phyloP scores from a whole-genome alignment of 2,329 filamentous ascomycete genomes.

The Phaeosphaeria sp. region DNA sequence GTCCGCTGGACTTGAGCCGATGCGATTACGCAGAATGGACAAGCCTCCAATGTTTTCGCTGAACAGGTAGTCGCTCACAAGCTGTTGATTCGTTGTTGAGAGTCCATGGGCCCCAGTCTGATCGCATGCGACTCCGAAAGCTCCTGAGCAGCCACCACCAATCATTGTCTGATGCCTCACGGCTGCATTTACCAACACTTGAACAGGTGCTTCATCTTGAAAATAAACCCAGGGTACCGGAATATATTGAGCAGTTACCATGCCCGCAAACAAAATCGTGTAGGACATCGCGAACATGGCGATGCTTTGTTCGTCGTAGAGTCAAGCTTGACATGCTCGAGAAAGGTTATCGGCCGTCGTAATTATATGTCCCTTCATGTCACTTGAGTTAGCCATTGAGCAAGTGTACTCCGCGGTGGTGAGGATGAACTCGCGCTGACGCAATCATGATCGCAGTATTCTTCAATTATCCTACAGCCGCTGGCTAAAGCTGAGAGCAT shows the following conservation, averaged over 20 bases:
- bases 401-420: background rate
- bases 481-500: background rate
- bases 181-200: constrained; percentile 3
- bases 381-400: too few species aligned
- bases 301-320: background rate
- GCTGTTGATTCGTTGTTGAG: constrained; percentile 43
- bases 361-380: too few species aligned
- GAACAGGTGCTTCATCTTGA: constrained; percentile 3
- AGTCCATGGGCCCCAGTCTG: constrained; percentile 17
- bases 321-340: background rate
- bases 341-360: too few species aligned
- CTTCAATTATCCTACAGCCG: background rate
- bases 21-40: constrained; percentile 52
- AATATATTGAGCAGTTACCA: constrained; percentile 5
- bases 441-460: background rate
- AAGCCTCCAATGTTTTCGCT: constrained; percentile 51
- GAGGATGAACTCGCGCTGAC: background rate
- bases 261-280: background rate
- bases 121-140: constrained; percentile 13
- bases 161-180: constrained; percentile 13
- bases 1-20: constrained; percentile 44
- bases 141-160: constrained; percentile 14
- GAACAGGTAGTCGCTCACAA: constrained; percentile 52
- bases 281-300: background rate
- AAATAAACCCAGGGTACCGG: constrained; percentile 9